Base-by-base conservation (phyloP, 495 filamentous ascomycete genomes). In the Aspergillus nanangensis region DNA sequence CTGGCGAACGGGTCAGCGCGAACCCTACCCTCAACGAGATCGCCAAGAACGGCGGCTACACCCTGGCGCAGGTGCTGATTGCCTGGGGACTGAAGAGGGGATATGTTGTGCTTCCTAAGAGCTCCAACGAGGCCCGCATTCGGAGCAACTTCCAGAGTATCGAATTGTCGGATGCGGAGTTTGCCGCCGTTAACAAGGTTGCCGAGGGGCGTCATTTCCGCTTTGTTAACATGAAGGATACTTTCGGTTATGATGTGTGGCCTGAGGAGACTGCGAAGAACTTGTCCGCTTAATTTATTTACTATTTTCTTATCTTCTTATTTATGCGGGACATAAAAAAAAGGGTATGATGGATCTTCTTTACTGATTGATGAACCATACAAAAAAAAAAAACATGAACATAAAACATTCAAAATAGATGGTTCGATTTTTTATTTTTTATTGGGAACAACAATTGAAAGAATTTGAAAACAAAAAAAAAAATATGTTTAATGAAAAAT, bases 151-250 rank as follows among this genome's bases (percentile, higher is more conserved):
- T 81, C 63, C 77, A 80, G 47, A 63, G 77, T 78, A 69, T 83
- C 65, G 63, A 74, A 34, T 61, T 83, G 47, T 58, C 47, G 25
- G 74, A 82, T 36, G 71, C 63, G 22, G 77, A 81, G 48, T 83
- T 72, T 53, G 70, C 66, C 58, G 78, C 74, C 8, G 74, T 84
- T 33, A 80, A 84, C 56, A 63, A 64, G 45, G 80, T 85, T 13
- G 78, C 79, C 4, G 67, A 78, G 56, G 72, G 74, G 29, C 76
- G 83, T 41, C 77, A 83, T 56, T 74, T 70, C 45, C 77, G 86
- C 44, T 88, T 90, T 59, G 83, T 90, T 32, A 87, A 90, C 65
- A 88, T 88, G 84, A 88, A 86, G 70, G 82, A 89, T 44, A 78
- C 74, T 41, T 80, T 81, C 56, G 79, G 74, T 11, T 80, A 77